phyloP scores from a whole-genome alignment of 768 basidiomycete species.

The Gloeostereum incarnatum region DNA sequence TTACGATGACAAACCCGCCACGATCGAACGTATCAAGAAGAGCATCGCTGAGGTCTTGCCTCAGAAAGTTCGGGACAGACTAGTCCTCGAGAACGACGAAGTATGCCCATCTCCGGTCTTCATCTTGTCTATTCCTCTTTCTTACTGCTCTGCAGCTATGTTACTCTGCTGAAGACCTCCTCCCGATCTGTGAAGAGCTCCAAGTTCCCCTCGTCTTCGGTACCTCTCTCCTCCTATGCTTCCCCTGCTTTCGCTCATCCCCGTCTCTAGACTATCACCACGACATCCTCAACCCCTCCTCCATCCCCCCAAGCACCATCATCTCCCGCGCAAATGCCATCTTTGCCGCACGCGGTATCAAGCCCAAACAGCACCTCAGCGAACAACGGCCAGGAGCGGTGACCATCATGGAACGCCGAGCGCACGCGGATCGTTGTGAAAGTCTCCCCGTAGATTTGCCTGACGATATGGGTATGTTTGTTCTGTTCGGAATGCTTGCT shows the following conservation, averaged over 20 bases:
- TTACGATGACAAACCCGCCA: constrained; percentile 69
- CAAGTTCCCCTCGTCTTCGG: constrained; percentile 64
- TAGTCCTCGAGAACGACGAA: constrained; percentile 95
- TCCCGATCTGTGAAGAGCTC: constrained; percentile 82
- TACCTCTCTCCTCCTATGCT: constrained; percentile 21
- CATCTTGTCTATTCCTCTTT: not conserved
- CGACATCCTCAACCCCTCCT: constrained; percentile 57
- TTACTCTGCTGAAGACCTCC: constrained; percentile 81
- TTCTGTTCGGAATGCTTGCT: constrained; percentile 8
- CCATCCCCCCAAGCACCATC: constrained; percentile 52
- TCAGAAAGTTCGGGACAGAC: constrained; percentile 53
- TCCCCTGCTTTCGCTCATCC: constrained; percentile 21
- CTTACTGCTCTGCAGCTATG: constrained; percentile 38
- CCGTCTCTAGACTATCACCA: constrained; percentile 64
- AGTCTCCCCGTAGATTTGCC: constrained; percentile 54
- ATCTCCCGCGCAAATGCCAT: constrained; percentile 70
- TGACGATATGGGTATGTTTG: constrained; percentile 50
- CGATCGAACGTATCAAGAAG: constrained; percentile 64
- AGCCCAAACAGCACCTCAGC: constrained; percentile 87
- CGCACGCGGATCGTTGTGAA: constrained; percentile 80
- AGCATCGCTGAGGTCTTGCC: constrained; percentile 54
- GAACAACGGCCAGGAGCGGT: constrained; percentile 83
- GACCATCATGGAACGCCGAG: constrained; percentile 76
- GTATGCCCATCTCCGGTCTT: constrained; percentile 25
- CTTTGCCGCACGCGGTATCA: constrained; percentile 69